Evolutionary conservation across 371 early-diverging fungal genomes (phyloP).

Genomic region (Aphelidium insulamus): DNA sequence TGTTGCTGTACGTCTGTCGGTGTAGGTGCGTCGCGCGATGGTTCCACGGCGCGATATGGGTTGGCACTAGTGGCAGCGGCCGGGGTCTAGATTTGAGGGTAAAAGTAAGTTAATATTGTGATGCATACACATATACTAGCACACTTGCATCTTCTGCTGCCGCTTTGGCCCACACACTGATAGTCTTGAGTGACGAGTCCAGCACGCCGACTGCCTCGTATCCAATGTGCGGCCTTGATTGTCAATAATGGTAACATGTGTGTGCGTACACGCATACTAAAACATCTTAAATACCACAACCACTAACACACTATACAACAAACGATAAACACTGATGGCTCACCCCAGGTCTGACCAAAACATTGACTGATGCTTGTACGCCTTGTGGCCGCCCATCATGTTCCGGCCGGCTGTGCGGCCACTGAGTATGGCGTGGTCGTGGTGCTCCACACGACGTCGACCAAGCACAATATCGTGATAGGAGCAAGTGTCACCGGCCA

Average conservation of each 20-base stretch:
- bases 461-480: constrained; percentile 52
- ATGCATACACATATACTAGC: too few relatives aligned
- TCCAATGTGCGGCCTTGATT: constrained; percentile 38
- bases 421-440: constrained; percentile 42
- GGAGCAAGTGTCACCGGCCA: constrained; percentile 47
- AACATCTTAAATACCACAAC: not conserved
- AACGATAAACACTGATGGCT: too few relatives aligned
- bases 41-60: constrained; percentile 10
- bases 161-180: constrained; percentile 46
- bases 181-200: constrained; percentile 37
- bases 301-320: too few relatives aligned
- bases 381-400: constrained; percentile 32
- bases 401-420: constrained; percentile 48
- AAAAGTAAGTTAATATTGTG: too few relatives aligned
- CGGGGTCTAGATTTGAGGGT: too few relatives aligned
- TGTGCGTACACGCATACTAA: not conserved
- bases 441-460: constrained; percentile 50
- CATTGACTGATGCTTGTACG: constrained; percentile 49
- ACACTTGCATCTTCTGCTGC: constrained; percentile 17
- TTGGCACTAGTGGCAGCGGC: constrained; percentile 11
- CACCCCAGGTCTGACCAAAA: too few relatives aligned
- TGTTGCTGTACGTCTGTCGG: not conserved
- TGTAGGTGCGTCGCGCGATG: constrained; percentile 14
- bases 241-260: not conserved
- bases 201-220: constrained; percentile 53